These are phyloP conservation scores for Ceratocystis smalleyi DNA, from an alignment of 2,329 filamentous ascomycete species.

Conservation along the genomic window DNA sequence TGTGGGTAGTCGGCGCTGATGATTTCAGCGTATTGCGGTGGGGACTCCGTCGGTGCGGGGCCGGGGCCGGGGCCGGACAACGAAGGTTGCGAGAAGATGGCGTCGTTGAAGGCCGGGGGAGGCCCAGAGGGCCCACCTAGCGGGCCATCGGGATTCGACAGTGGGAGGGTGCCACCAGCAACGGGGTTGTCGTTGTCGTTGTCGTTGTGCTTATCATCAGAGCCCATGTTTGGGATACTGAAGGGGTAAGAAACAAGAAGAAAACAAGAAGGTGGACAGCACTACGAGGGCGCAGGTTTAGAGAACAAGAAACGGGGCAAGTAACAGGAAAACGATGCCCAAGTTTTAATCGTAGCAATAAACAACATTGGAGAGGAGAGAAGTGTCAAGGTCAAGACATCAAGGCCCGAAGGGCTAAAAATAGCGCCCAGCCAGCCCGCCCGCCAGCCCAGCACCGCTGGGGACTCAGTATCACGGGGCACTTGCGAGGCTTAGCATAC, in stretches of 20 bases:
- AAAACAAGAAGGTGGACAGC: not conserved
- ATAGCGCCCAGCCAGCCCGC: too few species aligned
- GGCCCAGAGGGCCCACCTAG: slow-evolving; percentile 2
- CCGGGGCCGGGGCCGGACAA: not conserved
- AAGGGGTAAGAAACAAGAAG: not conserved
- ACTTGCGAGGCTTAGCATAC: too few species aligned
- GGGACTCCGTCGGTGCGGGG: slow-evolving; percentile 24
- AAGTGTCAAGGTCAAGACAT: too few species aligned
- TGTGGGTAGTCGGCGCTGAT: slow-evolving; percentile 17
- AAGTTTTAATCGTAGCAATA: not conserved
- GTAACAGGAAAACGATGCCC: not conserved
- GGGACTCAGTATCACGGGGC: too few species aligned
- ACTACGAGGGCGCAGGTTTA: not conserved
- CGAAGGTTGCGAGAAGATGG: not conserved
- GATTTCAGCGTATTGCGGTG: slow-evolving; percentile 32
- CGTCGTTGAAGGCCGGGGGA: slow-evolving; percentile 8
- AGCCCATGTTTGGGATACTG: not conserved
- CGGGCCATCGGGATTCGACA: not conserved
- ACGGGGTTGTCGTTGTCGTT: not conserved
- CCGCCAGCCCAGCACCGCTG: too few species aligned
- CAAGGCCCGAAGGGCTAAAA: too few species aligned
- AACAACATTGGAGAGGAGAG: too few species aligned
- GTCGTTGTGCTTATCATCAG: not conserved
- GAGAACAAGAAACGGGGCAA: not conserved
- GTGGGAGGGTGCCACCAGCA: not conserved